Conservation (phyloP, 2,329 filamentous ascomycete genomes). For the Botryotinia convoluta region DNA sequence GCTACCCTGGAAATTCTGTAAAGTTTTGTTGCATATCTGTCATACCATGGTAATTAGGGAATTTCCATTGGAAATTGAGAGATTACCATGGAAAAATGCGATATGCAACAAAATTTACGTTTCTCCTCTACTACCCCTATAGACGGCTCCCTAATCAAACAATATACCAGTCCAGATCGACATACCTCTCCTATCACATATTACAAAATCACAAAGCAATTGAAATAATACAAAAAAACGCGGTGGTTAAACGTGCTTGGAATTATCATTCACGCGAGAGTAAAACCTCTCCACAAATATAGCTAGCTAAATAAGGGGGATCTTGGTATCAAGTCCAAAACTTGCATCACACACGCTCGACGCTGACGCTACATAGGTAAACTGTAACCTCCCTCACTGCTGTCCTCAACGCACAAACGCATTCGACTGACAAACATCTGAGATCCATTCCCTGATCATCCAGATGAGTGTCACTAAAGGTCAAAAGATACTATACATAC, state of each 20-base stretch:
- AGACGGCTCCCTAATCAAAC: neutral
- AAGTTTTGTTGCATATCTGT: neutral
- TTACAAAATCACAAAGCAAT: neutral
- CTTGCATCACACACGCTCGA: neutral
- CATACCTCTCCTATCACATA: neutral
- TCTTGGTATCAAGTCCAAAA: constrained; percentile 1
- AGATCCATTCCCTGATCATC: neutral
- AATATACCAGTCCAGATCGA: neutral
- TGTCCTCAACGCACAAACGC: neutral
- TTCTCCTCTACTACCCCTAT: neutral
- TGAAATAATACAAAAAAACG: neutral
- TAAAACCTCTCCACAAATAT: neutral
- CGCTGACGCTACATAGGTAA: neutral
- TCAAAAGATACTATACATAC: constrained; percentile 2
- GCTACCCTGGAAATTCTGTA: neutral
- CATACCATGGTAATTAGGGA: neutral
- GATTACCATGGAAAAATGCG: neutral
- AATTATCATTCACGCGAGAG: neutral
- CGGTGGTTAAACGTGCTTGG: neutral
- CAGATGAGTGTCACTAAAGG: neutral
- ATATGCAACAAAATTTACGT: neutral
- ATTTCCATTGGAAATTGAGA: neutral
- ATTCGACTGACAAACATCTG: neutral
- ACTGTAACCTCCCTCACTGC: neutral
- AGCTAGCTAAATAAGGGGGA: constrained; percentile 7